A percentile compares a stretch with the other conserved stretches of the same genome.
Evolutionary conservation across 805 yeast species (phyloP).

Genomic region (Tetrapisispora taiwanensis): DNA sequence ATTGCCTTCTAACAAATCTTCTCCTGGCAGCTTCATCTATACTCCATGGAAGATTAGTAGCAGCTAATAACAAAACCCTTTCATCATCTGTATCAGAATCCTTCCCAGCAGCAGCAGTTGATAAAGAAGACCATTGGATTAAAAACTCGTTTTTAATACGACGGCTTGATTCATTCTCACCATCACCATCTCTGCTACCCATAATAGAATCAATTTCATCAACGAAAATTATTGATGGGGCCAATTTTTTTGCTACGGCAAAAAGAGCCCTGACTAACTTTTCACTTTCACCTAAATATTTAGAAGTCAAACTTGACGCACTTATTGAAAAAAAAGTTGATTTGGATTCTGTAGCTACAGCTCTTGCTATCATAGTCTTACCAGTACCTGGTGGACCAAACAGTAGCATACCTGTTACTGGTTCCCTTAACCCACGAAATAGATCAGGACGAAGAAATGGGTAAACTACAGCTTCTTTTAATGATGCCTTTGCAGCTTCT

Average conservation of each 20-base stretch:
- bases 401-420: slow-evolving; percentile 89
- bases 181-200: slow-evolving; percentile 49
- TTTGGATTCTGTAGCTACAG: slow-evolving; percentile 90
- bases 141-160: slow-evolving; percentile 87
- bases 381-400: slow-evolving; percentile 99
- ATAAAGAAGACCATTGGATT: slow-evolving; percentile 89
- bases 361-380: slow-evolving; percentile 92
- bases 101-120: slow-evolving; percentile 73
- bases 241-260: slow-evolving; percentile 68
- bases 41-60: slow-evolving; percentile 94
- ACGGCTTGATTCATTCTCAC: slow-evolving; percentile 78
- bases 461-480: slow-evolving; percentile 91
- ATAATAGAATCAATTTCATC: slow-evolving; percentile 92
- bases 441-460: slow-evolving; percentile 92
- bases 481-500: slow-evolving; percentile 74
- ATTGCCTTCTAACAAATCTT: slow-evolving; percentile 82
- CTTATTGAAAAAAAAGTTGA: slow-evolving; percentile 88
- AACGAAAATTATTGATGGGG: slow-evolving; percentile 90
- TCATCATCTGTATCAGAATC: slow-evolving; percentile 33
- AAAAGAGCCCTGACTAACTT: slow-evolving; percentile 85
- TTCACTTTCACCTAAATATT: slow-evolving; percentile 85
- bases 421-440: slow-evolving; percentile 83
- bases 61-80: slow-evolving; percentile 83
- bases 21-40: slow-evolving; percentile 95
- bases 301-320: slow-evolving; percentile 82